A percentile compares a stretch with the other conserved stretches of the same genome.
These are phyloP conservation scores for Erodium maritimum DNA, from an alignment of 345 rosid species.

Conservation along the genomic window DNA sequence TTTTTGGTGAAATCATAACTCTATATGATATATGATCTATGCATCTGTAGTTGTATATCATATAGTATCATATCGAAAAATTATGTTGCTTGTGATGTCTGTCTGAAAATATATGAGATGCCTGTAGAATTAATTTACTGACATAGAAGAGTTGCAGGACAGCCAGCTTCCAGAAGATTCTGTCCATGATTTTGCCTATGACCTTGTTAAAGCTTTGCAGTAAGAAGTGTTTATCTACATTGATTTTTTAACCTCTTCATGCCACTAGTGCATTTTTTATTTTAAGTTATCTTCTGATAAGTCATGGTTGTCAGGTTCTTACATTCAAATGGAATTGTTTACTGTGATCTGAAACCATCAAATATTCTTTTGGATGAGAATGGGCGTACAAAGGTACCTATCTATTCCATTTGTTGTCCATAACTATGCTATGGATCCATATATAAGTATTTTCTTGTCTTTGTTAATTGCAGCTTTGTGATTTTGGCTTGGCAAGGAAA, in stretches of 20 bases:
- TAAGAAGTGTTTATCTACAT: slow-evolving; percentile 27
- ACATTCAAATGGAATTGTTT: slow-evolving; percentile 85
- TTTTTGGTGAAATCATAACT: too few relatives aligned
- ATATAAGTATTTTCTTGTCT: slow-evolving; percentile 3
- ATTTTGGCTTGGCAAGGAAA: slow-evolving; percentile 88
- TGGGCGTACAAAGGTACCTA: slow-evolving; percentile 67
- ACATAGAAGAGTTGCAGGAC: slow-evolving; percentile 43
- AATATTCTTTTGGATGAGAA: slow-evolving; percentile 89
- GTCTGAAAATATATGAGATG: neutral
- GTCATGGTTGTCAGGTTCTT: slow-evolving; percentile 37
- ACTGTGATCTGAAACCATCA: slow-evolving; percentile 94
- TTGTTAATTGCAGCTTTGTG: slow-evolving; percentile 69
- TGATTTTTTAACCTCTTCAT: slow-evolving; percentile 4
- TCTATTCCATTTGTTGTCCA: neutral
- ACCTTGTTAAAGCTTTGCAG: slow-evolving; percentile 76
- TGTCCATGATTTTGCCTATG: slow-evolving; percentile 60
- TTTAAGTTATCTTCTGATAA: slow-evolving; percentile 7
- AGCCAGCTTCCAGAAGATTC: slow-evolving; percentile 85
- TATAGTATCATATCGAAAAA: too few relatives aligned
- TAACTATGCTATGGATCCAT: slow-evolving; percentile 7
- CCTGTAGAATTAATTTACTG: neutral
- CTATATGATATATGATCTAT: too few relatives aligned
- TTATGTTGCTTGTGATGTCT: neutral
- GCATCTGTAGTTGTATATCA: too few relatives aligned
- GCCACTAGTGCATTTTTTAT: neutral